A percentile compares a stretch with the other conserved stretches of the same genome.
These are phyloP conservation scores for Dendrobium chrysotoxum DNA, from an alignment of 106 monocot genomes.

Conservation along the genomic window DNA sequence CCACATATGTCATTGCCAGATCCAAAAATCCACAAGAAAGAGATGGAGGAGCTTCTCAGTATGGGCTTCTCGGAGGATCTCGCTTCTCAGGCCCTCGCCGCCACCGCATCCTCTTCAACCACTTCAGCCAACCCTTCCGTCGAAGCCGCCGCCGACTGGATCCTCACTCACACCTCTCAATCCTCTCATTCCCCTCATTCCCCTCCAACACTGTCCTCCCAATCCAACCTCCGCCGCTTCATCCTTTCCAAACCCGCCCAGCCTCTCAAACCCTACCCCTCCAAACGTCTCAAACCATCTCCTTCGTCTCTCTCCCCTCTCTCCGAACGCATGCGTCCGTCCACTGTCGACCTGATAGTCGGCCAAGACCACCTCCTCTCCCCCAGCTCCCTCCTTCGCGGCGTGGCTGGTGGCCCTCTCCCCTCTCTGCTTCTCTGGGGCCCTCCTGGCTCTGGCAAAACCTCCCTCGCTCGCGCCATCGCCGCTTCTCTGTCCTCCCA, in stretches of 20 bases:
- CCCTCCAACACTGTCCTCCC: constrained; percentile 14
- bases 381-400: constrained; percentile 35
- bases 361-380: constrained; percentile 72
- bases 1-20: background rate
- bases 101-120: constrained; percentile 34
- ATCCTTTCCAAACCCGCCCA: constrained; percentile 13
- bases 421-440: constrained; percentile 83
- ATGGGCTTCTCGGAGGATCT: constrained; percentile 79
- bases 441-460: constrained; percentile 74
- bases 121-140: constrained; percentile 23
- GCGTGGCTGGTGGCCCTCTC: constrained; percentile 13
- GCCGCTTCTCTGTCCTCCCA: constrained; percentile 25
- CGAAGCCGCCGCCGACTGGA: constrained; percentile 63
- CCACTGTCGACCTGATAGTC: constrained; percentile 36
- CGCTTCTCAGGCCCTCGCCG: constrained; percentile 53
- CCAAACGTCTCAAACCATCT: constrained; percentile 12
- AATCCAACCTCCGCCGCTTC: constrained; percentile 36
- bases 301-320: constrained; percentile 32
- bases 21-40: background rate
- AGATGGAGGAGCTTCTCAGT: constrained; percentile 58
- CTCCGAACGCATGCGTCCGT: constrained; percentile 71
- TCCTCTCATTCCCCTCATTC: constrained; percentile 12
- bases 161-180: constrained; percentile 28
- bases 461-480: constrained; percentile 70
- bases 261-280: background rate